Evolutionary conservation across 106 monocot species (phyloP), one percentile per base, ranked within the genome.

Genomic region (Apostasia shenzhenica): DNA sequence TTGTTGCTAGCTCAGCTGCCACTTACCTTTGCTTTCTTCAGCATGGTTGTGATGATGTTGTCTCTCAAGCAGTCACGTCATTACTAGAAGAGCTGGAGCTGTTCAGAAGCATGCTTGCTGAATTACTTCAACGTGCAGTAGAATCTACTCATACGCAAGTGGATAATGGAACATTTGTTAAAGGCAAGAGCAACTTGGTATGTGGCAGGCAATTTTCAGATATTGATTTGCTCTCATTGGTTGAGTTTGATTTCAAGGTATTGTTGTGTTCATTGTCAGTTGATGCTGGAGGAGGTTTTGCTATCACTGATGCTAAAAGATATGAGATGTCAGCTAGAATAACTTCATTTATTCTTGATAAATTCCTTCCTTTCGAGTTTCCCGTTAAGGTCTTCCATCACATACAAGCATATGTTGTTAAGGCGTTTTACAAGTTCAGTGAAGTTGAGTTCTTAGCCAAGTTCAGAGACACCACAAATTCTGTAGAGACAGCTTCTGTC

Each of bases 181-280:
- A 48, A 40, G 3, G 67, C 7, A 63, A 74, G 6, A 8, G 44
- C 63, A 64, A 69, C 46, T 41, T 70, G 45, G 61, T 56, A 49
- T 63, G 48, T 50, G 41, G 7, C 45, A 79, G 46, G 6, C 2
- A 7, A 41, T 90, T 67, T 67, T 76, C 85, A 2, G 74, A 87
- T 73, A 9, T n/a, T 56, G 90, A 99, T 68, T 58, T 99, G 69
- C 68, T 87, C 79, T 92, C 92, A 37, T 82, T 99, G 75, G 72
- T 90, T 6, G 93, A 81, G 67, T 93, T 99, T 84, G 92, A 99
- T 85, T 70, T 99, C 54, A 85, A 80, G 71, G 9, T 88, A 64
- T 70, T 92, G 63, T 26, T 78, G 65, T 70, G 74, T 74, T 78
- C 78, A 73, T 48, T 84, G 71, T 77, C 74, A 45, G 43, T 69